phyloP scores from a whole-genome alignment of 768 basidiomycete genomes.

The Xanthoconium stramineum region DNA sequence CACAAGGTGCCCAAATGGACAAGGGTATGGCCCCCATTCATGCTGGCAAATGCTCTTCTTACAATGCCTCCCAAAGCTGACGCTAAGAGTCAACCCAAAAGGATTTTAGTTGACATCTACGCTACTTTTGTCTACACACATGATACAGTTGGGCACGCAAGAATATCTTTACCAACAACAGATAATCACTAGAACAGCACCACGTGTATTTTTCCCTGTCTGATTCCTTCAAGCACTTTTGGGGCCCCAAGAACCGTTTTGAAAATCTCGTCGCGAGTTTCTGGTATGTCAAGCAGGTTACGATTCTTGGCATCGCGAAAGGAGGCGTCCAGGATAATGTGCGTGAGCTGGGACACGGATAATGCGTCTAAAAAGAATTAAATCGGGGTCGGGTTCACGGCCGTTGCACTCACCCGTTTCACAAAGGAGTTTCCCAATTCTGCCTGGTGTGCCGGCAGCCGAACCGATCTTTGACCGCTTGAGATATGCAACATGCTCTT shows the following conservation, averaged over 20 bases:
- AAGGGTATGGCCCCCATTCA: slow-evolving; percentile 51
- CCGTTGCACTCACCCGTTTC: slow-evolving; percentile 52
- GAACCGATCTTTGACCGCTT: slow-evolving; percentile 81
- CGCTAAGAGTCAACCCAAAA: slow-evolving; percentile 82
- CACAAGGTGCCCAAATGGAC: slow-evolving; percentile 99
- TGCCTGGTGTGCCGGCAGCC: slow-evolving; percentile 89
- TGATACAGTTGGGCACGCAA: background rate
- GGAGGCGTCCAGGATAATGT: slow-evolving; percentile 78
- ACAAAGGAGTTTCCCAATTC: slow-evolving; percentile 81
- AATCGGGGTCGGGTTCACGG: background rate
- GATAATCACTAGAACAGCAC: slow-evolving; percentile 60
- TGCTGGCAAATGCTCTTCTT: background rate
- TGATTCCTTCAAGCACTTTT: slow-evolving; percentile 58
- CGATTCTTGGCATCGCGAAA: slow-evolving; percentile 75
- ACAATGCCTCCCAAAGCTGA: slow-evolving; percentile 50
- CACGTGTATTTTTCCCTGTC: slow-evolving; percentile 72
- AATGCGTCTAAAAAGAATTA: slow-evolving; percentile 56
- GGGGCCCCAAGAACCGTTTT: slow-evolving; percentile 64
- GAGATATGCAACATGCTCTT: slow-evolving; percentile 83
- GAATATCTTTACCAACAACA: background rate
- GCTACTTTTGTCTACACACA: slow-evolving; percentile 11
- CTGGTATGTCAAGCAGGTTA: slow-evolving; percentile 74
- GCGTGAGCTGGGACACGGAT: slow-evolving; percentile 68
- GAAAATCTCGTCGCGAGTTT: slow-evolving; percentile 81
- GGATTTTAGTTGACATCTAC: slow-evolving; percentile 72